Evolutionary conservation across 2,329 filamentous ascomycete species (phyloP).

Genomic region (Lecanosticta acicola): DNA sequence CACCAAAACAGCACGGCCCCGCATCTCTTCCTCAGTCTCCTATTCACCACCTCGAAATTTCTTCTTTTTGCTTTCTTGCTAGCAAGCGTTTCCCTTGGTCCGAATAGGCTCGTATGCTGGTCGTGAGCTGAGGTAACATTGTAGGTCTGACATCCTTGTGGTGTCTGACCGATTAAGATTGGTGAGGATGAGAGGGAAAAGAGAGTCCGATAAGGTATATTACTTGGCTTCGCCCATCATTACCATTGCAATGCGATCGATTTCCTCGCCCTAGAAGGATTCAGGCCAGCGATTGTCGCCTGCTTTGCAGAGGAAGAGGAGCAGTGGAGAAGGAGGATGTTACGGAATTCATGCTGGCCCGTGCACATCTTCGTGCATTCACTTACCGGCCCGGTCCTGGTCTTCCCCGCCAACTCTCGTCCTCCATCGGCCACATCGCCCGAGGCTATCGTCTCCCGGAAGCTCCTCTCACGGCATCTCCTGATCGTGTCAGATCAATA

Average conservation of each 20-base stretch:
- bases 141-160: slow-evolving; percentile 1
- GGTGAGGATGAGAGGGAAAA: not conserved
- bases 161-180: not conserved
- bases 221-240: too few relatives aligned
- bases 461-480: slow-evolving; percentile 2
- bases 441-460: slow-evolving; percentile 8
- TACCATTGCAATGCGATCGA: too few relatives aligned
- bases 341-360: too few relatives aligned
- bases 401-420: not conserved
- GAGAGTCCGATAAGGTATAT: too few relatives aligned
- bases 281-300: not conserved
- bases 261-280: too few relatives aligned
- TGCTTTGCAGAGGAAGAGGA: too few relatives aligned
- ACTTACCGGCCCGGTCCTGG: not conserved
- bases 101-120: slow-evolving; percentile 3
- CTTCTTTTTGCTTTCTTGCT: slow-evolving; percentile 2
- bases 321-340: too few relatives aligned
- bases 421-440: not conserved
- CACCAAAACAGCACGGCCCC: too few relatives aligned
- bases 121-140: not conserved
- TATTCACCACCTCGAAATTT: too few relatives aligned
- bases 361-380: not conserved
- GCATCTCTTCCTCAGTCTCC: too few relatives aligned
- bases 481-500: not conserved
- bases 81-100: slow-evolving; percentile 3